phyloP scores from a whole-genome alignment of 2,329 filamentous ascomycete species.

The Graphilbum sp. region DNA sequence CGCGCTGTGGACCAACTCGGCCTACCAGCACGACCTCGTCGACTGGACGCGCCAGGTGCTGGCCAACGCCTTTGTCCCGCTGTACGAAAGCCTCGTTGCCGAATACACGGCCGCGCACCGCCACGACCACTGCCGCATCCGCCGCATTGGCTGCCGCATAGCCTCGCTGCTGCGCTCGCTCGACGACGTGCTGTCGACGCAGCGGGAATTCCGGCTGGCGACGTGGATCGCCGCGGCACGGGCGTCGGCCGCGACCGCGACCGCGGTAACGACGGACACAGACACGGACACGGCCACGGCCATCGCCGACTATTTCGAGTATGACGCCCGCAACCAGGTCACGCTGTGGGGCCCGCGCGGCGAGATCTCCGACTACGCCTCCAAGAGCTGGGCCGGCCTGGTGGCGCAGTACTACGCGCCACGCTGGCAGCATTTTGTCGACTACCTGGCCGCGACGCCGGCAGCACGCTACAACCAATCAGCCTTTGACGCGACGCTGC shows the following conservation, averaged over 20 bases:
- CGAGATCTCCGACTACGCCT: conserved; percentile 32
- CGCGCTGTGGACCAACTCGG: conserved; percentile 21
- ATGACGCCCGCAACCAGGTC: conserved; percentile 31
- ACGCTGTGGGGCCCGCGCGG: conserved; percentile 31
- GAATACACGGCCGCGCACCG: conserved; percentile 14
- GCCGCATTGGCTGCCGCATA: conserved; percentile 15
- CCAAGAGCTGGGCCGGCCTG: conserved; percentile 30
- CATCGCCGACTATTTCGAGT: conserved; percentile 22
- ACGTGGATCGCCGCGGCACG: conserved; percentile 24
- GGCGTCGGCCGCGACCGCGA: conserved; percentile 14
- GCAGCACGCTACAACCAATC: conserved; percentile 2
- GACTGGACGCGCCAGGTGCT: conserved; percentile 32
- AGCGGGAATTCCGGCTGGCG: conserved; percentile 23
- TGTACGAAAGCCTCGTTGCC: conserved; percentile 20
- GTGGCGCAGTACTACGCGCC: conserved; percentile 27
- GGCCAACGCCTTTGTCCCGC: conserved; percentile 25
- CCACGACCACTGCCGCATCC: conserved; percentile 4
- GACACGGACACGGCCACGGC: too few species aligned
- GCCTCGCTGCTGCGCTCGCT: conserved; percentile 19
- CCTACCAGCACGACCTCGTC: conserved; percentile 29
- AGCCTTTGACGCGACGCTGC: not conserved
- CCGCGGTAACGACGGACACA: not conserved
- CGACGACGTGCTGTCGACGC: conserved; percentile 24
- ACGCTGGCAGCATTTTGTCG: conserved; percentile 28
- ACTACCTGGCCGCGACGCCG: conserved; percentile 16